Base-by-base conservation (phyloP, 768 basidiomycete genomes). In the Leccinum barrowsii region DNA sequence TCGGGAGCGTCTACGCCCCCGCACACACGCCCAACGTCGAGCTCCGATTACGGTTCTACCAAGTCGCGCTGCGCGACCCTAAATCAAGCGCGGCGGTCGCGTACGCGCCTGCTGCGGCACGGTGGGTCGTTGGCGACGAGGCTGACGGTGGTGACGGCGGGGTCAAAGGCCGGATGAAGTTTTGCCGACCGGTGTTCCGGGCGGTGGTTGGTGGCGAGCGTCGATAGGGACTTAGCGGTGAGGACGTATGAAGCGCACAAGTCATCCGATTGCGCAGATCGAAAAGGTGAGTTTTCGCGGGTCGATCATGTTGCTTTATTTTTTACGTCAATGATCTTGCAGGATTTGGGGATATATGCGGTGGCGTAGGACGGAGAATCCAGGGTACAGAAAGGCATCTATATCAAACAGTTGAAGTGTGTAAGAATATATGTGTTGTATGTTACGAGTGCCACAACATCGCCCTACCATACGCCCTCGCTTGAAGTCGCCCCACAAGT, bases 1-100 rank as follows among this genome's bases (percentile, higher is more conserved):
- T 95, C 54, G 89, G 82, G 46, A 55, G 59, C 48, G 70, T 67
- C 19, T 92, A 75, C 81, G 60, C 60, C 10, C 67, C 83, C 57
- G 80, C 64, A 50, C 63, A 17, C 53, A 84, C 87, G 0, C 64
- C 77, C 19, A 95, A 94, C 69, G 83, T 85, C 15, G 93, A 94
- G 67, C 80, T 94, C 53, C 83, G 90, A 5, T 73, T 86, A 37
- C 11, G 30, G 30, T 32, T 32, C 30, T 32, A 32, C 30, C 30
- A 11, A 32, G 30, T 32, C 30, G 11, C 4, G 30, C 30, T 32
- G 17, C 71, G 75, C 15, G 80, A 85, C 55, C 72, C 82, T 1
- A 28, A 66, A 0, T 79, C 82, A 0, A 57, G 67, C n/a, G 78
- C 77, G 1, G 30, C 30, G 30, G 30, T 11, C 4, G 11, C 30